Base-by-base conservation (phyloP, 257 asterid species). In the Ballota nigra region DNA sequence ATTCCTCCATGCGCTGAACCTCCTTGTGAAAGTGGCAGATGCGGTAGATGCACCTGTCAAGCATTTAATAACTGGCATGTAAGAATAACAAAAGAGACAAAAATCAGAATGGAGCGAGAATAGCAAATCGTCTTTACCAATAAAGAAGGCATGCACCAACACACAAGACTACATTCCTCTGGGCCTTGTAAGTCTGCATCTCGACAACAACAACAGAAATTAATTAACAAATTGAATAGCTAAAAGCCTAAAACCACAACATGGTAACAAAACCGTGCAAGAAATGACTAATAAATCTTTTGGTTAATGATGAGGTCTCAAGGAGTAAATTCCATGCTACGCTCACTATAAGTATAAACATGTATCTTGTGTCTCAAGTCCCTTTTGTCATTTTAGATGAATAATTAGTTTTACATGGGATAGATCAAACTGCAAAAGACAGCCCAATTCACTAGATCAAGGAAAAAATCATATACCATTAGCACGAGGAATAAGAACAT, bases 91-190 rank as follows among this genome's bases (percentile, higher is more conserved):
- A 49, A 26, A 24, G 71, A 59, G 22, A 59, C 24, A 40, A 34
- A 23, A 73, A 49, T 47, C 43, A 60, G 62, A 55, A 56, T 2
- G n/a, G 22, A 28, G 41, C 13, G 9, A 3, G 41, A 31, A 63
- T 29, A 64, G 29, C 15, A 22, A 12, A 28, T 15, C 34, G 19
- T 23, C 34, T 58, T 68, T 87, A 93, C 98, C 98, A 93, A 69
- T 93, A 93, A 12, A 93, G 96, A 61, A 93, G 80, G 82, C 96
- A 89, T 2, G 97, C 93, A 56, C 76, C 81, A 29, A 77, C 66
- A 29, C 98, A 93, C 55, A 93, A 73, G 84, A 93, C 82, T 8
- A 78, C 90, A 18, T 93, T 93, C 85, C 98, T 90, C 77, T 90
- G 97, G 79, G 98, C 29, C 29, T 26, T 26, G 29, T 26, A 26